Percentiles rank a stretch among this genome's conserved stretches.
Conservation (phyloP, 768 basidiomycete genomes). For the Myochromella boudieri region DNA sequence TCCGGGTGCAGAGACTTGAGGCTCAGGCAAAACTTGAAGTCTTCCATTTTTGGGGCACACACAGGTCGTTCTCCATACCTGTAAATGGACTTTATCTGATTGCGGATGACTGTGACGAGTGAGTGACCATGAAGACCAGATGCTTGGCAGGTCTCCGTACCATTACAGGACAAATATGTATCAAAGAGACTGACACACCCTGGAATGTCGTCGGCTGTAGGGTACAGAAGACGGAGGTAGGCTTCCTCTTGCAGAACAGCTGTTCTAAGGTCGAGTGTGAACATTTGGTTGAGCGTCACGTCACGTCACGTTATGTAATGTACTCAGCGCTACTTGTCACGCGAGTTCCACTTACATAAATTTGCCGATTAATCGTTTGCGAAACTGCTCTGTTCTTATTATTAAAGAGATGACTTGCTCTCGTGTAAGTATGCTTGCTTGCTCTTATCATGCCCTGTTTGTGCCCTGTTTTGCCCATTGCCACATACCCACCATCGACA, state of each 20-base stretch:
- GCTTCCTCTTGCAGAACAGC: slow-evolving; percentile 68
- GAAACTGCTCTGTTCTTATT: no score
- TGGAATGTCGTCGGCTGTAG: slow-evolving; percentile 78
- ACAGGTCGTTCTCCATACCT: slow-evolving; percentile 74
- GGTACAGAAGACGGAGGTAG: slow-evolving; percentile 64
- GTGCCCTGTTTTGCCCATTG: no score
- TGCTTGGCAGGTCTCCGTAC: slow-evolving; percentile 32
- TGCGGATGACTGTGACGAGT: slow-evolving; percentile 57
- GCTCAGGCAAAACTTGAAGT: slow-evolving; percentile 94
- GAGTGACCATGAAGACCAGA: background rate
- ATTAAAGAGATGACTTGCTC: no score
- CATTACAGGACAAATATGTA: slow-evolving; percentile 69
- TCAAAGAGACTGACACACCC: slow-evolving; percentile 78
- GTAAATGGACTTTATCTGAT: slow-evolving; percentile 84
- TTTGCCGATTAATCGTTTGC: no score
- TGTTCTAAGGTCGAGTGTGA: slow-evolving; percentile 49
- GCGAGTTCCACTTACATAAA: no score
- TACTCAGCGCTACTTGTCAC: no score
- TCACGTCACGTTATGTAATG: no score
- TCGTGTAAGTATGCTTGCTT: no score
- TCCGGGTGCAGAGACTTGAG: slow-evolving; percentile 78
- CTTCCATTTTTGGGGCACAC: slow-evolving; percentile 78
- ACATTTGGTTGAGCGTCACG: slow-evolving; percentile 18
- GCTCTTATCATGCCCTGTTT: no score
- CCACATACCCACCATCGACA: no score